phyloP scores from a whole-genome alignment of 2,329 filamentous ascomycete species.

The Aspergillus clavatus region DNA sequence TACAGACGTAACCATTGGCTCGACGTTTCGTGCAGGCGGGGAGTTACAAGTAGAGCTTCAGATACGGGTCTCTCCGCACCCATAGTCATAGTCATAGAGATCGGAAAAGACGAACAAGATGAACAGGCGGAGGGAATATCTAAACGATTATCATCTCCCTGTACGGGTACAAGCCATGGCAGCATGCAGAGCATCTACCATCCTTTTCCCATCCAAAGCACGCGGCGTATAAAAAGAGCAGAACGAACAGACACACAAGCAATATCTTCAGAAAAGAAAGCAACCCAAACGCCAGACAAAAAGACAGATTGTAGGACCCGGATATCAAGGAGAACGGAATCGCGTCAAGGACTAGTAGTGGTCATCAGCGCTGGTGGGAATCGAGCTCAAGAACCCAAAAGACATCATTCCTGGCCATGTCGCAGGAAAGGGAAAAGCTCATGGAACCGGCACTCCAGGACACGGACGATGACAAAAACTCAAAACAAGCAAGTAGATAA shows the following conservation, averaged over 20 bases:
- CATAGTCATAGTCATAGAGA: neutral
- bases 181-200: neutral
- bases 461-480: constrained; percentile 2
- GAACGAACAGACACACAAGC: constrained; percentile 15
- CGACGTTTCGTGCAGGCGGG: too few relatives aligned
- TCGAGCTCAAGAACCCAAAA: constrained; percentile 15
- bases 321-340: constrained; percentile 29
- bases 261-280: constrained; percentile 19
- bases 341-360: neutral
- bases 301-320: constrained; percentile 28
- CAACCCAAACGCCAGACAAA: constrained; percentile 28
- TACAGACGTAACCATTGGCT: too few relatives aligned
- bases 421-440: constrained; percentile 7
- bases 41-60: too few relatives aligned
- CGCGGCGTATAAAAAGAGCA: constrained; percentile 4
- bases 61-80: too few relatives aligned
- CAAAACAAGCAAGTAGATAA: constrained; percentile 26
- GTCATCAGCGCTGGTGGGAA: constrained; percentile 16
- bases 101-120: neutral
- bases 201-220: neutral
- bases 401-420: constrained; percentile 7
- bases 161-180: neutral
- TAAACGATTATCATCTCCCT: neutral
- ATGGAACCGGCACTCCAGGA: constrained; percentile 7
- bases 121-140: neutral